These are phyloP conservation scores for Cicer arietinum DNA, from an alignment of 306 rosid genomes.

Conservation along the genomic window DNA sequence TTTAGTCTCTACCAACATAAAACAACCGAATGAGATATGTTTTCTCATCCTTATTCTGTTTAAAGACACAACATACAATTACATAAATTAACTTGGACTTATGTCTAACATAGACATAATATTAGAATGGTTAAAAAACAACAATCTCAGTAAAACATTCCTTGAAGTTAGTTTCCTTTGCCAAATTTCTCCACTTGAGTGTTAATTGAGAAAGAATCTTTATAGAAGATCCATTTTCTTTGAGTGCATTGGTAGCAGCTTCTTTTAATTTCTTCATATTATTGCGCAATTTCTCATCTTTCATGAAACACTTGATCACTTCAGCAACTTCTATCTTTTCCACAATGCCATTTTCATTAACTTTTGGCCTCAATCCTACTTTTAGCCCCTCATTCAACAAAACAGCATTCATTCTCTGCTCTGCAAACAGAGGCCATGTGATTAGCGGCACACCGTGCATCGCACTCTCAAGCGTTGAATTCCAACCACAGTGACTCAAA, in stretches of 20 bases:
- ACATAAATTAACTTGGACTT: no score
- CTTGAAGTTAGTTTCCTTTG: neutral
- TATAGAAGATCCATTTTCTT: constrained; percentile 36
- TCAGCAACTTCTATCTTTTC: neutral
- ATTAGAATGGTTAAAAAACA: neutral
- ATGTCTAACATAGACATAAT: no score
- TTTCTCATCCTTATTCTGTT: no score
- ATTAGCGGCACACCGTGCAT: constrained; percentile 12
- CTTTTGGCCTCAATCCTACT: constrained; percentile 29
- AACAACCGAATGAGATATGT: no score
- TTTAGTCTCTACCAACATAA: no score
- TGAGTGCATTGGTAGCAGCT: constrained; percentile 17
- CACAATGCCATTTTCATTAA: constrained; percentile 2
- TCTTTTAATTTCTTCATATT: constrained; percentile 27
- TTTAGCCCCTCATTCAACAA: constrained; percentile 18
- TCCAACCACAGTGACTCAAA: constrained; percentile 38
- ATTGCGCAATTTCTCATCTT: neutral
- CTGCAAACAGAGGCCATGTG: constrained; percentile 38
- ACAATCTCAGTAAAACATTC: neutral
- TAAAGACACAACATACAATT: no score
- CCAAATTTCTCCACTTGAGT: constrained; percentile 20
- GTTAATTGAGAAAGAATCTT: constrained; percentile 16
- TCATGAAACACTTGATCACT: constrained; percentile 13
- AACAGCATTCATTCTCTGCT: constrained; percentile 36
- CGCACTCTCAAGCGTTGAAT: constrained; percentile 10